These are phyloP conservation scores for Coniferiporia weirii DNA, from an alignment of 1,284 basidiomycete genomes.

Conservation along the genomic window DNA sequence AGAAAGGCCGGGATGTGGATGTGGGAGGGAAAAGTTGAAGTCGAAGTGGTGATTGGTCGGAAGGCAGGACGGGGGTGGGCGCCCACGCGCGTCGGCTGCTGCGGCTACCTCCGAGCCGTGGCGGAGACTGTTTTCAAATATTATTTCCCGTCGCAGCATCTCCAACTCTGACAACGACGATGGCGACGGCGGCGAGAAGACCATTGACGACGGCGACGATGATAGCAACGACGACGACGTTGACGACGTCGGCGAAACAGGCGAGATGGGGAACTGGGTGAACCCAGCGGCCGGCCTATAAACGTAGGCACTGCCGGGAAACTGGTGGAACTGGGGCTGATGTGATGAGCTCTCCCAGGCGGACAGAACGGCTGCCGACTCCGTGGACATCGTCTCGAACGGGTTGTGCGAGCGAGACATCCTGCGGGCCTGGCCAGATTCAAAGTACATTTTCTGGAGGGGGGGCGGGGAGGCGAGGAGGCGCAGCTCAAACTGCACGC, in stretches of 20 bases:
- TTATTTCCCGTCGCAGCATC: not conserved
- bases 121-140: not conserved
- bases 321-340: conserved; percentile 2
- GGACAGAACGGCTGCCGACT: not conserved
- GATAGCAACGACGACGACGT: not conserved
- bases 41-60: conserved; percentile 8
- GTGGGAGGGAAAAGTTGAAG: conserved; percentile 13
- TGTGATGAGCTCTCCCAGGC: conserved; percentile 10
- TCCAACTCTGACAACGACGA: conserved; percentile 7
- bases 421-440: not conserved
- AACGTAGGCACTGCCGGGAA: not conserved
- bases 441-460: not conserved
- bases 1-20: conserved; percentile 6
- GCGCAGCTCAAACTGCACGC: not conserved
- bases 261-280: not conserved
- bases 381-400: not conserved
- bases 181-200: not conserved
- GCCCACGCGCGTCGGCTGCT: not conserved
- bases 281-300: not conserved
- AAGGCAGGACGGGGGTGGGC: not conserved
- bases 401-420: not conserved
- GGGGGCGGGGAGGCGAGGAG: not conserved
- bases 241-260: not conserved
- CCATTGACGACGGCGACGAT: not conserved
- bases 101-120: conserved; percentile 1